These are phyloP conservation scores for Daedalea quercina DNA, from an alignment of 768 basidiomycete genomes.

Conservation along the genomic window DNA sequence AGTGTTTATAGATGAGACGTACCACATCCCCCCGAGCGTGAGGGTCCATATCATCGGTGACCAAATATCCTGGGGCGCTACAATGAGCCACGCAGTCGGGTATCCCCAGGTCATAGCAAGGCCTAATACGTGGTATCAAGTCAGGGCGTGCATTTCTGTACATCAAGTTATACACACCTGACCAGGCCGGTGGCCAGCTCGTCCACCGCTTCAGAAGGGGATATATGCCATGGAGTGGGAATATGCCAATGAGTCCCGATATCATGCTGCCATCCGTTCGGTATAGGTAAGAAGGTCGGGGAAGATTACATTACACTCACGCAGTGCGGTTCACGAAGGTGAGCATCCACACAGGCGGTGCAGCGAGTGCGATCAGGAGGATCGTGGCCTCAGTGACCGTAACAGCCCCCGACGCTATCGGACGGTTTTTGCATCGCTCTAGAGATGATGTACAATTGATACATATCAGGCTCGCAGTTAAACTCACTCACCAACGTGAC, in stretches of 20 bases:
- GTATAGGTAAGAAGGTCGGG: no score
- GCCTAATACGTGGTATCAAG: no score
- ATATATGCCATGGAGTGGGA: slow-evolving; percentile 22
- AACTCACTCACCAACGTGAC: slow-evolving; percentile 25
- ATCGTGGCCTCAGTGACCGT: slow-evolving; percentile 23
- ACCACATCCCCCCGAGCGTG: no score
- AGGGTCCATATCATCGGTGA: no score
- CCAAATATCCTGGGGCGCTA: no score
- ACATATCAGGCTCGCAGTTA: neutral
- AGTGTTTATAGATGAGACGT: no score
- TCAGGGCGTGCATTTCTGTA: no score
- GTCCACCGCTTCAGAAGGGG: slow-evolving; percentile 51
- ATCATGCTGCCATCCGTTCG: neutral
- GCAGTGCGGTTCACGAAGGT: no score
- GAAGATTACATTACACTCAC: no score
- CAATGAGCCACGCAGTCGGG: no score
- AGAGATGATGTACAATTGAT: neutral
- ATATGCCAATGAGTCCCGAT: slow-evolving; percentile 9
- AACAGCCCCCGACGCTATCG: slow-evolving; percentile 25
- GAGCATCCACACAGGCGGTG: slow-evolving; percentile 9
- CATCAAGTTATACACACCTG: slow-evolving; percentile 25
- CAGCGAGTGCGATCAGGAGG: slow-evolving; percentile 17
- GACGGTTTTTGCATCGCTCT: slow-evolving; percentile 28
- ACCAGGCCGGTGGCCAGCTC: slow-evolving; percentile 56
- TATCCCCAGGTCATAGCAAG: no score